Conservation (phyloP, 306 rosid species). For the Herpetospermum pedunculosum region DNA sequence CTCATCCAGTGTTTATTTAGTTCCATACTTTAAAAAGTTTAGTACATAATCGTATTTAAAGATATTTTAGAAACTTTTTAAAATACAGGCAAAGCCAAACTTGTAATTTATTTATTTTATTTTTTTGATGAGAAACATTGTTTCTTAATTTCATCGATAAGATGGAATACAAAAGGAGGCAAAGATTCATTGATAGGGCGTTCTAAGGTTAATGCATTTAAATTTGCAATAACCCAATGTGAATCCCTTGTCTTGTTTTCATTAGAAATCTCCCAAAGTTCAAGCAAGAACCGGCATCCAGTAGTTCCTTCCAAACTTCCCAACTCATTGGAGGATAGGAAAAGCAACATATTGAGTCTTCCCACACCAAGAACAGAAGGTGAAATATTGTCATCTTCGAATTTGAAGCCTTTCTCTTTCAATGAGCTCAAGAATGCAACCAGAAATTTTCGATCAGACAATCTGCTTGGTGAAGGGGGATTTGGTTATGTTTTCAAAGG, state of each 20-base stretch:
- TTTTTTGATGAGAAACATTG: too few species aligned
- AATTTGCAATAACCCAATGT: conserved; percentile 12
- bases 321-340: conserved; percentile 37
- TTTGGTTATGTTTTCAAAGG: conserved; percentile 91
- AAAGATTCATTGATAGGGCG: background rate
- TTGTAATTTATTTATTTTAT: too few species aligned
- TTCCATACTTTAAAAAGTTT: background rate
- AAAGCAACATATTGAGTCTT: conserved; percentile 41
- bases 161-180: too few species aligned
- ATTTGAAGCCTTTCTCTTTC: conserved; percentile 59
- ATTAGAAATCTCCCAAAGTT: conserved; percentile 35
- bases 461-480: conserved; percentile 95
- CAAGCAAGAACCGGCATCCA: conserved; percentile 37
- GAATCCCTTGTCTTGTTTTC: background rate
- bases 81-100: too few species aligned
- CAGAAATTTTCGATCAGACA: conserved; percentile 68
- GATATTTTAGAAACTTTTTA: too few species aligned
- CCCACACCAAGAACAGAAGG: conserved; percentile 83
- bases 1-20: too few species aligned
- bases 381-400: conserved; percentile 72
- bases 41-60: too few species aligned
- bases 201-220: background rate
- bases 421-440: conserved; percentile 80
- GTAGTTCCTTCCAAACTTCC: conserved; percentile 35
- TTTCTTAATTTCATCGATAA: too few species aligned